phyloP scores from a whole-genome alignment of 2,329 filamentous ascomycete genomes.

The Phialophora expanda region DNA sequence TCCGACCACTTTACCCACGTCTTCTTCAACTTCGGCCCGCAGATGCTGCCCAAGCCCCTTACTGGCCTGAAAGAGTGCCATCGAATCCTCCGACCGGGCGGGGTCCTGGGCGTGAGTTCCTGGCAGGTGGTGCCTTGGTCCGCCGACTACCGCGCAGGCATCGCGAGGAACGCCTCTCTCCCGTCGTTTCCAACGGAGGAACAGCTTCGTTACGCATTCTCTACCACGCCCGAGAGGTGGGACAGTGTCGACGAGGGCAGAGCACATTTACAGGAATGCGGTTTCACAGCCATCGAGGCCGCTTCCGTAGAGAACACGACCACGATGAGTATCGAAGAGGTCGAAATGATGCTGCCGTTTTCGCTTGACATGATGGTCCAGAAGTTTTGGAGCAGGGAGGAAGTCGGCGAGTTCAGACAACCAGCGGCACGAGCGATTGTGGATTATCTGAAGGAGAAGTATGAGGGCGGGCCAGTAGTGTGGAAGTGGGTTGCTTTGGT shows the following conservation, averaged over 20 bases:
- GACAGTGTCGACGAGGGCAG: slow-evolving; percentile 15
- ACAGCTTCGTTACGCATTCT: slow-evolving; percentile 9
- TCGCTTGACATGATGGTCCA: slow-evolving; percentile 16
- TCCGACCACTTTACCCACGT: slow-evolving; percentile 19
- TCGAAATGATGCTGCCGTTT: slow-evolving; percentile 15
- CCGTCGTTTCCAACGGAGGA: slow-evolving; percentile 13
- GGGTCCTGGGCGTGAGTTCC: slow-evolving; percentile 15
- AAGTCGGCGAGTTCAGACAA: neutral
- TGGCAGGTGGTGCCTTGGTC: slow-evolving; percentile 21
- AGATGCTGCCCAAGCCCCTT: slow-evolving; percentile 14
- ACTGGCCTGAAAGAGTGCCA: slow-evolving; percentile 22
- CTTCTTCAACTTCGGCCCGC: slow-evolving; percentile 28
- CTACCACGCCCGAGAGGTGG: slow-evolving; percentile 17
- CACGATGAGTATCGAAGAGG: slow-evolving; percentile 13
- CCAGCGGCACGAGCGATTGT: slow-evolving; percentile 3
- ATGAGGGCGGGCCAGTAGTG: slow-evolving; percentile 1
- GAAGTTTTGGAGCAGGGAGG: slow-evolving; percentile 24
- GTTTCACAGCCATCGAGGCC: slow-evolving; percentile 15
- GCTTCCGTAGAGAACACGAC: slow-evolving; percentile 6
- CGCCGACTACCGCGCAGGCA: slow-evolving; percentile 17
- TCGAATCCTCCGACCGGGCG: slow-evolving; percentile 22
- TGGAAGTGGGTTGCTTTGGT: slow-evolving; percentile 24
- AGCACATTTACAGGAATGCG: slow-evolving; percentile 10
- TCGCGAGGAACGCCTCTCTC: slow-evolving; percentile 11
- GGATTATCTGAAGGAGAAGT: slow-evolving; percentile 19